Conservation (phyloP, 495 filamentous ascomycete species). For the Hypomontagnella submonticulosa region DNA sequence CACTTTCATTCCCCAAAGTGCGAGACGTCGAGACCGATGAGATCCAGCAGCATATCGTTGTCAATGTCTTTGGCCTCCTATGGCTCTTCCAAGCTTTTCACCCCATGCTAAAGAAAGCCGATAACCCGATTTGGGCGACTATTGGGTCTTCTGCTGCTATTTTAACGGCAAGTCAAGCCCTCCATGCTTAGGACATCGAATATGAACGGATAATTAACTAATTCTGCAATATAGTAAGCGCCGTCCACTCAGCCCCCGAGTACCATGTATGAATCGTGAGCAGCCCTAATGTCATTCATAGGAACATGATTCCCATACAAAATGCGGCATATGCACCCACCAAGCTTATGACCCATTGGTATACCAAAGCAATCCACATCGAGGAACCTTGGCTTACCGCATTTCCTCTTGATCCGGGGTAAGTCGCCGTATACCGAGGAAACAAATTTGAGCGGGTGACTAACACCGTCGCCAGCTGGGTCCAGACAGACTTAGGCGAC, state of each 20-base stretch:
- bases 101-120: conserved; percentile 28
- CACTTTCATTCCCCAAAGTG: background rate
- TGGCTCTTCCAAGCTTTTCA: conserved; percentile 38
- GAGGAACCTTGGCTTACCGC: conserved; percentile 53
- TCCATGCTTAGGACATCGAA: background rate
- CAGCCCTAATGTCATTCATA: conserved; percentile 1
- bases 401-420: conserved; percentile 48
- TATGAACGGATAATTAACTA: background rate
- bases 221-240: conserved; percentile 1
- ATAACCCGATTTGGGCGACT: conserved; percentile 49
- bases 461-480: conserved; percentile 42
- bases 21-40: conserved; percentile 17
- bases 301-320: conserved; percentile 38
- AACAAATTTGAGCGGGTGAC: background rate
- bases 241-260: background rate
- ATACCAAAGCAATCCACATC: conserved; percentile 49
- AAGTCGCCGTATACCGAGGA: background rate
- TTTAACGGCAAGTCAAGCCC: conserved; percentile 34
- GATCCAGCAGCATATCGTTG: conserved; percentile 14
- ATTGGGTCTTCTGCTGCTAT: conserved; percentile 47
- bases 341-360: conserved; percentile 55
- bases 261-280: background rate
- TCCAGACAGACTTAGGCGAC: conserved; percentile 53
- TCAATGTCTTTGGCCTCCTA: conserved; percentile 34
- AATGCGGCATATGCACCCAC: conserved; percentile 55